Percentiles rank a stretch among this genome's conserved stretches.
These are phyloP conservation scores for Leccinum ponderosum DNA, from an alignment of 1,284 basidiomycete species.

Conservation along the genomic window DNA sequence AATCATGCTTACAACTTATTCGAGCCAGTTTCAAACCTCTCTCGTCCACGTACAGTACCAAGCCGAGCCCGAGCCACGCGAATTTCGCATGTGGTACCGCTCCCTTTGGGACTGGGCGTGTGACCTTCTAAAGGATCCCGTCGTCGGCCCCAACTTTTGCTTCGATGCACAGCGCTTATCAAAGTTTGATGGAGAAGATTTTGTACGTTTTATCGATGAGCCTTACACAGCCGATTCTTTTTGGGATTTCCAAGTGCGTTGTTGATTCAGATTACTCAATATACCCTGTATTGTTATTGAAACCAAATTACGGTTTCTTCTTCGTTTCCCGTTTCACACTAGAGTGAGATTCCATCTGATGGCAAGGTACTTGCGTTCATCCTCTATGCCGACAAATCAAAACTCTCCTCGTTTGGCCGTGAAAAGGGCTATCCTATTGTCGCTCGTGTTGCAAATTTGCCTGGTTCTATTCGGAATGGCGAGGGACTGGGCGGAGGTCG, in stretches of 20 bases:
- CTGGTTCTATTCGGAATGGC: constrained; percentile 38
- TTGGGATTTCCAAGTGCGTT: constrained; percentile 13
- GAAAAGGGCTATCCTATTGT: constrained; percentile 46
- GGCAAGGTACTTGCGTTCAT: constrained; percentile 27
- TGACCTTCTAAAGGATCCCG: constrained; percentile 10
- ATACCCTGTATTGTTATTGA: not conserved
- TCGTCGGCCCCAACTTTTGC: constrained; percentile 17
- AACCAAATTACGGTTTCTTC: not conserved
- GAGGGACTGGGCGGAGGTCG: constrained; percentile 38
- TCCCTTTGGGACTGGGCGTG: constrained; percentile 17
- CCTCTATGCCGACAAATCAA: constrained; percentile 48
- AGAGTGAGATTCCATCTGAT: constrained; percentile 23
- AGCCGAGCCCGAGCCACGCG: not conserved
- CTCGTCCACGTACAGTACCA: constrained; percentile 4
- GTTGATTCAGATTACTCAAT: not conserved
- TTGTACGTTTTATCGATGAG: constrained; percentile 34
- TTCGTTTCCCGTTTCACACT: not conserved
- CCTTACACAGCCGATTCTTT: constrained; percentile 30
- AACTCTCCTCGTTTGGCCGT: constrained; percentile 43
- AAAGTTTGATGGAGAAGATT: constrained; percentile 32
- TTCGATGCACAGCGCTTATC: constrained; percentile 29
- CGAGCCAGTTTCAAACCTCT: constrained; percentile 9
- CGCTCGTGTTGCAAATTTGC: constrained; percentile 38
- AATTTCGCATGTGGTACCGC: constrained; percentile 6
- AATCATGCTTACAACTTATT: not conserved